Base-by-base conservation (phyloP, 495 filamentous ascomycete species). In the Xylaria scruposa region DNA sequence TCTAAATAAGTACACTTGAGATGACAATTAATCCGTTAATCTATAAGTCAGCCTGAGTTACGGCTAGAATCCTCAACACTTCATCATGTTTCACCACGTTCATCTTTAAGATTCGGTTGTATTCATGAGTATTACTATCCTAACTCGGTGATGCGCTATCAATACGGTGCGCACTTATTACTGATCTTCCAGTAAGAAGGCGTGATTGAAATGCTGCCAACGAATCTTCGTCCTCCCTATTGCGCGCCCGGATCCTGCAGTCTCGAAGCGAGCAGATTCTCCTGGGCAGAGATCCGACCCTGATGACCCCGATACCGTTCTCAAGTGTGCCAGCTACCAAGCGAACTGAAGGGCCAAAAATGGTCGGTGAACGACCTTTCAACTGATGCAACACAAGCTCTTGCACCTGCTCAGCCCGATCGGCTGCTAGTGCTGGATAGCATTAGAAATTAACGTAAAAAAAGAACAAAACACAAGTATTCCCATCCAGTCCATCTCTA, bases 401-500 rank as follows among this genome's bases (percentile, higher is more conserved):
- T 29, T 2, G 51, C 29, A 42, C 51, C 36, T 26, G n/a, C 5
- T 17, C 42, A 51, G 67, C 26, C 40, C 2, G 10, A 17, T 46
- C 1, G 54, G 13, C 40, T 17, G 24, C 3, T 19, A 36, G 36
- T 36, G 40, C 40, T 17, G 44, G 42, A 59, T 47, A 42, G 46
- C 61, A 71, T 71, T 71, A 71, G 47, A 64, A 29, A 71, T 71
- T 64, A 71, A 54, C 24, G 24, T 47, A 71, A 15, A 29, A 61
- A 1, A 36, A 13, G 12, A 9, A 51, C 31, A 44, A n/a, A 58
- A 70, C 29, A 62, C 19, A 42, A 42, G 21, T 56, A 49, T 31
- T 31, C 49, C 69, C 69, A 71, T 63, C 61, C 69, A 71, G 69
- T 31, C 46, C 69, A 42, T 58, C 49, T 65, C 59, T 71, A 65